Evolutionary conservation across 2,329 filamentous ascomycete genomes (phyloP), one percentile per base, ranked within the genome.

Genomic region (Cercospora sojina): DNA sequence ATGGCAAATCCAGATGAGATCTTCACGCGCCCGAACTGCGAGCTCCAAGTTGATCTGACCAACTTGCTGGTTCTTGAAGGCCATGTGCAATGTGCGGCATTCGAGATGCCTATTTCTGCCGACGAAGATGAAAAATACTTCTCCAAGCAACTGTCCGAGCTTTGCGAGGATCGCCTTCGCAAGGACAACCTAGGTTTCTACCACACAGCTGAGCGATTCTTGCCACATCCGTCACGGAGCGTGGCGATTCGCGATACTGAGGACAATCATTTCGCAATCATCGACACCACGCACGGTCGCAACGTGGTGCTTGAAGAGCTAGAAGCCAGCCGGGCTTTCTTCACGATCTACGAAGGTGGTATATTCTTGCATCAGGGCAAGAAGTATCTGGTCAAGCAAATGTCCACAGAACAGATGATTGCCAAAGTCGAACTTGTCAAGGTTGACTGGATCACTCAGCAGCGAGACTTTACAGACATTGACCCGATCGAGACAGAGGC

Each of bases 291-390:
- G 0, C 87, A 95, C 71, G 89, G 89, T 27, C 87, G 87, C 63
- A 98, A 98, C 75, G 82, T 89, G 0, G 91, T 99, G 0, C 85
- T 99, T 1, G 95, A 99, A 81, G 93, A 98, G 79, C 85, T 99
- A n/a, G 95, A 98, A 79, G 92, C 93, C 1, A 95, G 91, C 1
- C 88, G 95, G n/a, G 94, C 94, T 1, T 94, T 92, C 71, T 98
- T 97, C 79, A 97, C 93, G 1, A 86, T 99, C 67, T 99, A 99
- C 78, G 94, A 98, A 77, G 95, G 95, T 12, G 95, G 92, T 53
- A 97, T 99, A 69, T 99, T 96, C 80, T 83, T 99, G 5, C 95
- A 99, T 74, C 95, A 99, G 80, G 95, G 95, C n/a, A 88, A 88
- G 69, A 94, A 90, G 1, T 99, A 97, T 75, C 85, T 98, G 2